A percentile compares a stretch with the other conserved stretches of the same genome.
Evolutionary conservation across 257 asterid genomes (phyloP).

Genomic region (Datura wrightii): DNA sequence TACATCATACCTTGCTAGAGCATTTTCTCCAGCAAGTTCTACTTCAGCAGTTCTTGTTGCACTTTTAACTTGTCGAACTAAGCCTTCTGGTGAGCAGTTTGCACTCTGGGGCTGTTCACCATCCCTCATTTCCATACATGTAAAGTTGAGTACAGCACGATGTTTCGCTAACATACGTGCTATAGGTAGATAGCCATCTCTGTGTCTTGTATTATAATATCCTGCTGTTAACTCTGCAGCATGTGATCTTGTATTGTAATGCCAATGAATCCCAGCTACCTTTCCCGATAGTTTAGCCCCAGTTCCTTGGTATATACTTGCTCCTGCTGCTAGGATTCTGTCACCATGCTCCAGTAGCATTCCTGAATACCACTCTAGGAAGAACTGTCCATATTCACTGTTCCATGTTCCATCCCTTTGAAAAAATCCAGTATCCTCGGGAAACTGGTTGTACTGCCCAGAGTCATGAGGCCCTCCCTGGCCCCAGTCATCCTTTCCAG

Average conservation of each 20-base stretch:
- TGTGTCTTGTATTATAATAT: conserved; percentile 77
- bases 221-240: conserved; percentile 93
- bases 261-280: conserved; percentile 97
- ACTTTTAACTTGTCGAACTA: conserved; percentile 80
- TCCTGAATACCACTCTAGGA: conserved; percentile 80
- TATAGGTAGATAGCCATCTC: conserved; percentile 83
- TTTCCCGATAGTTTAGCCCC: conserved; percentile 86
- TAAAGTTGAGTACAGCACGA: conserved; percentile 69
- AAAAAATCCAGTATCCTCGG: conserved; percentile 87
- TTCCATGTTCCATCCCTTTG: conserved; percentile 80
- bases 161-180: conserved; percentile 79
- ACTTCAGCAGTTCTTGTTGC: conserved; percentile 68
- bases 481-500: conserved; percentile 78
- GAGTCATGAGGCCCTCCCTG: conserved; percentile 83
- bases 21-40: conserved; percentile 93
- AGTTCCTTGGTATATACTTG: conserved; percentile 64
- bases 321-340: conserved; percentile 69
- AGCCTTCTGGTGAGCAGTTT: conserved; percentile 86
- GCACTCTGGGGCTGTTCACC: conserved; percentile 77
- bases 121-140: conserved; percentile 96
- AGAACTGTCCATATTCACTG: conserved; percentile 80
- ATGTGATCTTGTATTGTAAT: conserved; percentile 86
- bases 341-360: conserved; percentile 86
- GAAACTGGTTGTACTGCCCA: conserved; percentile 78
- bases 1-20: conserved; percentile 79